phyloP scores from a whole-genome alignment of 2,329 filamentous ascomycete species.

The Botrytis pseudocinerea region DNA sequence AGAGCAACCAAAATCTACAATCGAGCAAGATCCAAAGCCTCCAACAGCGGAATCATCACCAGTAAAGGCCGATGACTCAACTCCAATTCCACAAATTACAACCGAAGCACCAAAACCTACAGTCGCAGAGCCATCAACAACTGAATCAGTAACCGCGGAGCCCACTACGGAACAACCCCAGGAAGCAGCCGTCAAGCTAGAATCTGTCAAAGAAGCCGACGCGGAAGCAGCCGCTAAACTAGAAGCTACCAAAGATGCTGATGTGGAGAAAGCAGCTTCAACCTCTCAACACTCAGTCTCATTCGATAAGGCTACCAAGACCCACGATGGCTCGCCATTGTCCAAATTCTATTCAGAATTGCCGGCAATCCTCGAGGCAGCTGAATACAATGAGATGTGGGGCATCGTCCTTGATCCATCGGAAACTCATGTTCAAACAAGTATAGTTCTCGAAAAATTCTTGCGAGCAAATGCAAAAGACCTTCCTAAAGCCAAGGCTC shows the following conservation, averaged over 20 bases:
- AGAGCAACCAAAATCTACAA: neutral
- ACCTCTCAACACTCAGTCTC: slow-evolving; percentile 14
- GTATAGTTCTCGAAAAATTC: slow-evolving; percentile 89
- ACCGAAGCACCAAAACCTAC: slow-evolving; percentile 10
- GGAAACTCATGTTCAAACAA: slow-evolving; percentile 65
- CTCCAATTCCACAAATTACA: neutral
- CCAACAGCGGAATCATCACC: neutral
- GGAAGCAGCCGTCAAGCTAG: slow-evolving; percentile 9
- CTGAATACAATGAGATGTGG: slow-evolving; percentile 78
- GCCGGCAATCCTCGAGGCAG: slow-evolving; percentile 55
- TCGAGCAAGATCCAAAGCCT: neutral
- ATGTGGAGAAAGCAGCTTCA: slow-evolving; percentile 9
- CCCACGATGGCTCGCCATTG: slow-evolving; percentile 43
- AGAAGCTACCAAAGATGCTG: slow-evolving; percentile 13
- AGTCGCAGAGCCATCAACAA: slow-evolving; percentile 7
- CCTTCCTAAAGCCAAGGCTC: slow-evolving; percentile 69
- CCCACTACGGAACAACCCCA: neutral
- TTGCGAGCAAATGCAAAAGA: slow-evolving; percentile 85
- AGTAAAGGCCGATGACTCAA: neutral
- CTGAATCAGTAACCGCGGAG: neutral
- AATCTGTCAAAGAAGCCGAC: slow-evolving; percentile 9
- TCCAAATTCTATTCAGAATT: slow-evolving; percentile 59
- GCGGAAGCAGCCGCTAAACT: slow-evolving; percentile 17
- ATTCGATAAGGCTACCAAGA: slow-evolving; percentile 21
- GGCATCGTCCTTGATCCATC: slow-evolving; percentile 64